phyloP scores from a whole-genome alignment of 1,139 yeast species.

The Eremothecium coryli region DNA sequence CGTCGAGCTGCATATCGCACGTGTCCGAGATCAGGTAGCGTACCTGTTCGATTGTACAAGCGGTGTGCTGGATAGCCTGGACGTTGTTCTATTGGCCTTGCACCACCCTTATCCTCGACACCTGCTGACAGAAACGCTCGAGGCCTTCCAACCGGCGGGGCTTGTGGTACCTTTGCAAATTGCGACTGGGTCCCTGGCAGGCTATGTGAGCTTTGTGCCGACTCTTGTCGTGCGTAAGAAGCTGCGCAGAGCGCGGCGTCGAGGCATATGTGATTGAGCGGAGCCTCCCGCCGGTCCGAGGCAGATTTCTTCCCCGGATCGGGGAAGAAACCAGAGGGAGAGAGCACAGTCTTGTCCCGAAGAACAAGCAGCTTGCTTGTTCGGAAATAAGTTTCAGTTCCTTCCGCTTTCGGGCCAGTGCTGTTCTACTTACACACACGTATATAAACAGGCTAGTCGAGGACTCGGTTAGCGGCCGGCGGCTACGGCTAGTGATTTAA shows the following conservation, averaged over 20 bases:
- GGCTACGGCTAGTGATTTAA: too few species aligned
- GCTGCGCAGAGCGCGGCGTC: conserved; percentile 61
- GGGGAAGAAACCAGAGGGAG: too few species aligned
- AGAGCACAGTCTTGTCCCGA: too few species aligned
- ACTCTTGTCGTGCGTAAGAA: conserved; percentile 86
- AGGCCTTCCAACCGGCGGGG: conserved; percentile 71
- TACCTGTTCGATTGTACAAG: conserved; percentile 27
- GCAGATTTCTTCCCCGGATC: too few species aligned
- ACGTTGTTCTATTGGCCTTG: conserved; percentile 24
- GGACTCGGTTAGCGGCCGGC: too few species aligned
- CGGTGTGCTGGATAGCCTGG: conserved; percentile 22
- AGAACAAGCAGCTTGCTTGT: too few species aligned
- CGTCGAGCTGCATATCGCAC: conserved; percentile 15
- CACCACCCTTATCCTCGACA: conserved; percentile 80
- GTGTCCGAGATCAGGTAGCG: conserved; percentile 17
- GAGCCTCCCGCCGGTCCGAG: neutral
- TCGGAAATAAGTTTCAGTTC: too few species aligned
- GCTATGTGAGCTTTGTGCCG: conserved; percentile 54
- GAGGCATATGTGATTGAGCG: conserved; percentile 22
- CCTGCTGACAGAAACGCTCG: conserved; percentile 71
- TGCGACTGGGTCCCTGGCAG: conserved; percentile 25
- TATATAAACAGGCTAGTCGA: too few species aligned
- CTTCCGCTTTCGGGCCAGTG: too few species aligned
- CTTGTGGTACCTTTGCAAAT: conserved; percentile 48
- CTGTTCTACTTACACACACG: too few species aligned